phyloP scores from a whole-genome alignment of 1,139 yeast genomes.

The Pichia sp. region DNA sequence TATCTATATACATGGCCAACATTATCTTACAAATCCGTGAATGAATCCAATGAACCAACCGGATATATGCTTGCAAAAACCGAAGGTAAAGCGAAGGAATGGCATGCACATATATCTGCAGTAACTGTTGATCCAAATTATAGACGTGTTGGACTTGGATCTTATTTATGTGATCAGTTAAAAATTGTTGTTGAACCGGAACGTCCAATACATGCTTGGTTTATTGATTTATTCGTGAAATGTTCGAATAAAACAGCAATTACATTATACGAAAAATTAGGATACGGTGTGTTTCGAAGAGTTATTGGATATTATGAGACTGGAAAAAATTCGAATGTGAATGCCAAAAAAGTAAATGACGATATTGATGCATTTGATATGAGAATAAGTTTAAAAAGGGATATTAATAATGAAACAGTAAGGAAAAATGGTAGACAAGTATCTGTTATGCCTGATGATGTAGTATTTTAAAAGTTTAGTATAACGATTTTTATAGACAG shows the following conservation, averaged over 20 bases:
- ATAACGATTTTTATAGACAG: too few relatives aligned
- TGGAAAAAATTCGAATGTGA: slow-evolving; percentile 32
- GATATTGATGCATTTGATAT: slow-evolving; percentile 85
- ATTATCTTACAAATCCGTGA: slow-evolving; percentile 71
- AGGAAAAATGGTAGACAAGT: slow-evolving; percentile 53
- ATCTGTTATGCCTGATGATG: slow-evolving; percentile 59
- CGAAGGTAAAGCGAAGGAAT: slow-evolving; percentile 76
- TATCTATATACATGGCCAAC: slow-evolving; percentile 86
- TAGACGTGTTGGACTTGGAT: slow-evolving; percentile 81
- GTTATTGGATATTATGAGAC: slow-evolving; percentile 84
- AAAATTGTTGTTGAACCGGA: slow-evolving; percentile 65
- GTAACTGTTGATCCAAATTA: slow-evolving; percentile 83
- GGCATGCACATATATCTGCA: slow-evolving; percentile 98
- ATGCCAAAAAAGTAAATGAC: slow-evolving; percentile 44
- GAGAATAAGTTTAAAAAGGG: slow-evolving; percentile 62
- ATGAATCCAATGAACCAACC: slow-evolving; percentile 37
- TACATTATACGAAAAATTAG: slow-evolving; percentile 75
- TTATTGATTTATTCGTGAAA: slow-evolving; percentile 86
- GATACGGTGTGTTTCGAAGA: slow-evolving; percentile 77
- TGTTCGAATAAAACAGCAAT: slow-evolving; percentile 78
- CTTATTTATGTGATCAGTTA: slow-evolving; percentile 64
- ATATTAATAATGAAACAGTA: slow-evolving; percentile 43
- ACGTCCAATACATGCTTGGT: slow-evolving; percentile 67
- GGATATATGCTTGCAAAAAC: slow-evolving; percentile 97
- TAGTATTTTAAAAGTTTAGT: slow-evolving; percentile 34